Conservation (phyloP, 169 alveolate species). For the Plasmodium knowlesi region DNA sequence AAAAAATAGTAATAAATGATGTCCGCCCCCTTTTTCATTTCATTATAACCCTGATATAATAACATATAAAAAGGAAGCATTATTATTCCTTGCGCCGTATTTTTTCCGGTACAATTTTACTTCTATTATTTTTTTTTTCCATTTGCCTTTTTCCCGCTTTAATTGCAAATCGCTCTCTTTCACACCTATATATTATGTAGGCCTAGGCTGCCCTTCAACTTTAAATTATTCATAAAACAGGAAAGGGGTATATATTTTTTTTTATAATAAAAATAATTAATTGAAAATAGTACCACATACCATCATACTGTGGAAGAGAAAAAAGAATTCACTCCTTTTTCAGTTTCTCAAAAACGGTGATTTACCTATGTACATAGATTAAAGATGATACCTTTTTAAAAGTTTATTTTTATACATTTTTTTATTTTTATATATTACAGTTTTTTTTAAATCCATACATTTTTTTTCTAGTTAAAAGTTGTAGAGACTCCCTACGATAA, state of each 20-base stretch:
- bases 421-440: too few species aligned
- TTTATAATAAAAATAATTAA: too few species aligned
- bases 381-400: not conserved
- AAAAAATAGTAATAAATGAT: too few species aligned
- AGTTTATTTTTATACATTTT: not conserved
- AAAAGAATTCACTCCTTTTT: not conserved
- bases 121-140: too few species aligned
- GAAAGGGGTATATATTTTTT: too few species aligned
- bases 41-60: too few species aligned
- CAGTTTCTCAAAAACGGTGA: not conserved
- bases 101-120: not conserved
- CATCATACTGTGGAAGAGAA: not conserved
- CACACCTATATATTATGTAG: too few species aligned
- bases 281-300: not conserved
- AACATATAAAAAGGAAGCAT: not conserved
- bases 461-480: not conserved
- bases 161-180: not conserved
- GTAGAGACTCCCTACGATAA: not conserved
- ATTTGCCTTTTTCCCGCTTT: not conserved
- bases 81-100: not conserved
- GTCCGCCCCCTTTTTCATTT: too few species aligned
- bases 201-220: not conserved
- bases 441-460: not conserved
- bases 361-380: not conserved
- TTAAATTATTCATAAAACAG: too few species aligned